Evolutionary conservation across 768 basidiomycete species (phyloP).

Genomic region (Daedaleopsis sinensis): DNA sequence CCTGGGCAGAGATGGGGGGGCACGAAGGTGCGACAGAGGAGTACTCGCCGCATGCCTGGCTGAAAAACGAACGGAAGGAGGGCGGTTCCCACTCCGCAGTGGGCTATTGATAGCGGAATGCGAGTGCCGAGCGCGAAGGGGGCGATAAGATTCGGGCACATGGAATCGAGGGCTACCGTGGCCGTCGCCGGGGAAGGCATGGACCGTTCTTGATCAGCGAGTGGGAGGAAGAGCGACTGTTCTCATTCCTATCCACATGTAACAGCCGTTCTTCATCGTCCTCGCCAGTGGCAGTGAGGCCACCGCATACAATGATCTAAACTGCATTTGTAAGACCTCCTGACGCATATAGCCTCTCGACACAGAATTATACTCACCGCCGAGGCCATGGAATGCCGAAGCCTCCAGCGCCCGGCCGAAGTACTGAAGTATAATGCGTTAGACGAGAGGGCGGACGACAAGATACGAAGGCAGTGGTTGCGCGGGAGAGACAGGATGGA

Average conservation of each 20-base stretch:
- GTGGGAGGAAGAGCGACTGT: background rate
- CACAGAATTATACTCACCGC: too few species aligned
- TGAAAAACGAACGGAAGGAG: background rate
- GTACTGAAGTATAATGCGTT: too few species aligned
- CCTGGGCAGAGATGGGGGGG: background rate
- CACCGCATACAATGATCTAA: too few species aligned
- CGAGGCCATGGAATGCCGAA: too few species aligned
- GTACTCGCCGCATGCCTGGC: background rate
- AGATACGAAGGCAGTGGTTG: too few species aligned
- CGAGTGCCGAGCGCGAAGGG: conserved; percentile 5
- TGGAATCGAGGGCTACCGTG: background rate
- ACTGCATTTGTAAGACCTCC: too few species aligned
- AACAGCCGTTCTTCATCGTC: too few species aligned
- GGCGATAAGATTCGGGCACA: conserved; percentile 12
- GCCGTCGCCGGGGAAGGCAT: background rate
- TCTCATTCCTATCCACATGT: background rate
- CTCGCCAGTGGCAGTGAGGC: too few species aligned
- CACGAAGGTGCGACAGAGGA: background rate
- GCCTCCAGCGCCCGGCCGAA: too few species aligned
- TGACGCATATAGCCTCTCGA: too few species aligned
- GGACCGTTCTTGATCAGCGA: background rate
- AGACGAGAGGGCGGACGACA: too few species aligned
- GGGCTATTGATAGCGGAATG: conserved; percentile 18
- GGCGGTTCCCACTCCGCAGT: conserved; percentile 19
- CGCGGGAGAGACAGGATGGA: too few species aligned